Evolutionary conservation across 108 stramenopile species (phyloP).

Genomic region (Aurantiochytrium sp.): DNA sequence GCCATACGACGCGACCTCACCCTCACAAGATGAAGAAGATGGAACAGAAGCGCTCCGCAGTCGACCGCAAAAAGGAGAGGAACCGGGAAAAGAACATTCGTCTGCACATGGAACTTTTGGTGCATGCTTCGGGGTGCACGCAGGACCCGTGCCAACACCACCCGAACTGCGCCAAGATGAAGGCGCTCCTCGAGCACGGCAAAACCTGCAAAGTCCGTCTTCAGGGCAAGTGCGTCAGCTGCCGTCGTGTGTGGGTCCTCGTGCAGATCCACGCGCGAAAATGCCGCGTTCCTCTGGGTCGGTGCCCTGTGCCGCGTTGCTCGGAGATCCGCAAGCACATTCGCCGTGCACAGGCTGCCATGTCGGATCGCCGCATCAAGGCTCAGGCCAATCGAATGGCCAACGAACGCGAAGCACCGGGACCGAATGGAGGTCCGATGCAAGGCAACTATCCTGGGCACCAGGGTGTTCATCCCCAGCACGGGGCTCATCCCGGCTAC

Average conservation of each 20-base stretch:
- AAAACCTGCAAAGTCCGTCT: constrained; percentile 56
- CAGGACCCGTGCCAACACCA: constrained; percentile 67
- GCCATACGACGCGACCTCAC: constrained; percentile 61
- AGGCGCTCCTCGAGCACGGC: constrained; percentile 80
- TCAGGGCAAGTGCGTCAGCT: constrained; percentile 82
- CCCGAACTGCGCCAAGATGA: constrained; percentile 94
- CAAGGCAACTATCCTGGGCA: no score
- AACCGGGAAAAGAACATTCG: constrained; percentile 80
- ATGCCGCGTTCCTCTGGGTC: constrained; percentile 59
- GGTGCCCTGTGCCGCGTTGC: constrained; percentile 88
- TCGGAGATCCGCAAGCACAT: constrained; percentile 76
- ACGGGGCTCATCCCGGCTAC: background rate
- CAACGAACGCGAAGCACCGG: background rate
- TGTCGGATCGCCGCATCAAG: background rate
- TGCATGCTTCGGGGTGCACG: constrained; percentile 80
- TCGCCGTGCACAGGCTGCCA: background rate
- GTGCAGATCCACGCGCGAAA: constrained; percentile 90
- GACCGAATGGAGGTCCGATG: no score
- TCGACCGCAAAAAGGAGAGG: constrained; percentile 73
- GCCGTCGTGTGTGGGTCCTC: constrained; percentile 95
- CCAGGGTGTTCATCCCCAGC: background rate
- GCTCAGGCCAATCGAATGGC: background rate
- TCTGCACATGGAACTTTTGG: constrained; percentile 89
- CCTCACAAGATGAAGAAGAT: constrained; percentile 74
- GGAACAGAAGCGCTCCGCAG: constrained; percentile 61